Conservation (phyloP, 106 monocot genomes). For the Ottelia alismoides region DNA sequence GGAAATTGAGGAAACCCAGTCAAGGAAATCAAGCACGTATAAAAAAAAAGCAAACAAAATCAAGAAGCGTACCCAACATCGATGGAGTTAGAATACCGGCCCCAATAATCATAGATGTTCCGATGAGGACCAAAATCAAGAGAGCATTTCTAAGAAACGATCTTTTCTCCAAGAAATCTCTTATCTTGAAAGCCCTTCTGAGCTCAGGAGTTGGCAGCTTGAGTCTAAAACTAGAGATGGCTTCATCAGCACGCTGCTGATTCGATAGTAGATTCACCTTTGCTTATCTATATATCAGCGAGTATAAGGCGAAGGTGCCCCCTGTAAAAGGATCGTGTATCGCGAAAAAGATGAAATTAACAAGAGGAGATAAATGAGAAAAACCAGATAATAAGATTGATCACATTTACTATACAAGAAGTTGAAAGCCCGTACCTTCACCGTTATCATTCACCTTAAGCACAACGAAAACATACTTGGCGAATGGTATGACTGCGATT, state of each 20-base stretch:
- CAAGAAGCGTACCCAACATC: constrained; percentile 84
- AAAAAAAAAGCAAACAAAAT: too few species aligned
- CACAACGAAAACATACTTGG: constrained; percentile 86
- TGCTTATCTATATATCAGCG: constrained; percentile 89
- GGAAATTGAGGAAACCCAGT: neutral
- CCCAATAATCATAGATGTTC: constrained; percentile 88
- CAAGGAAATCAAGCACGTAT: too few species aligned
- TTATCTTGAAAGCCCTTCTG: constrained; percentile 64
- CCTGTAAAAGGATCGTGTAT: too few species aligned
- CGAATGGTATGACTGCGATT: constrained; percentile 77
- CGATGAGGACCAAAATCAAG: constrained; percentile 77
- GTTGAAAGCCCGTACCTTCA: constrained; percentile 46
- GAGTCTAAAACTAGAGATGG: constrained; percentile 79
- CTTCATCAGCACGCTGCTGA: constrained; percentile 77
- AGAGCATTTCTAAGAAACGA: constrained; percentile 47
- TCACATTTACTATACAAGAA: constrained; percentile 7
- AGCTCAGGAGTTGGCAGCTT: constrained; percentile 83
- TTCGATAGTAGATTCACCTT: constrained; percentile 76
- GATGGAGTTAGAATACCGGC: constrained; percentile 95
- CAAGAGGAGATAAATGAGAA: too few species aligned
- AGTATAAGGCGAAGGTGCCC: constrained; percentile 87
- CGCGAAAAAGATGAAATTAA: too few species aligned
- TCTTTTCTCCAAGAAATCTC: constrained; percentile 51
- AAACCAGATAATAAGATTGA: too few species aligned
- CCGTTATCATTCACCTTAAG: constrained; percentile 94